phyloP scores from a whole-genome alignment of 805 yeast genomes.

The Sugiyamaella boreocaroliniensis region DNA sequence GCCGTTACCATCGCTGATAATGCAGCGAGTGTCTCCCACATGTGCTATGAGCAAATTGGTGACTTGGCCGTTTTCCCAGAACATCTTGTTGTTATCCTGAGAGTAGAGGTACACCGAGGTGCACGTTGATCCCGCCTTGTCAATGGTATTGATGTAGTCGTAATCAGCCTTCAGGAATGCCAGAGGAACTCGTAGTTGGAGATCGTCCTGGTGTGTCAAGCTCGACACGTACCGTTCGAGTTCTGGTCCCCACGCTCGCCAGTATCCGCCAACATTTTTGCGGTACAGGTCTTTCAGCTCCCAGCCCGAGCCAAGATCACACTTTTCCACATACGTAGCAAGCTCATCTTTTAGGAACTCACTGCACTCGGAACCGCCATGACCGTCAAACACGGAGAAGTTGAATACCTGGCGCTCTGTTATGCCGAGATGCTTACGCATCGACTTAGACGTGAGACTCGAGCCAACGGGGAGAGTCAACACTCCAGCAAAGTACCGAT shows the following conservation, averaged over 20 bases:
- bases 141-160: constrained; percentile 37
- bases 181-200: constrained; percentile 53
- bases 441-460: constrained; percentile 22
- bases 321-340: constrained; percentile 45
- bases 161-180: constrained; percentile 63
- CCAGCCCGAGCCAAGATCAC: constrained; percentile 34
- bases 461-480: constrained; percentile 39
- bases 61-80: constrained; percentile 60
- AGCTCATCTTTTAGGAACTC: constrained; percentile 50
- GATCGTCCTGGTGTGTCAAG: constrained; percentile 43
- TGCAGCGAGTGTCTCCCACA: constrained; percentile 85
- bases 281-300: constrained; percentile 49
- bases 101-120: constrained; percentile 59
- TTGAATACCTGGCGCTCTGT: constrained; percentile 46
- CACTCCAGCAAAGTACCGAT: constrained; percentile 62
- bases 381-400: constrained; percentile 85
- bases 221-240: constrained; percentile 32
- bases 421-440: constrained; percentile 7
- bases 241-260: constrained; percentile 67
- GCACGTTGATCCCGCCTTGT: constrained; percentile 61
- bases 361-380: constrained; percentile 80
- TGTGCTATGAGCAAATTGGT: constrained; percentile 75
- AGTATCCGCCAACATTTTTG: constrained; percentile 67
- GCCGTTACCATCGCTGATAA: constrained; percentile 77
- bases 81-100: constrained; percentile 31